phyloP scores from a whole-genome alignment of 176 grass and related monocot genomes.

The Eleusine coracana region DNA sequence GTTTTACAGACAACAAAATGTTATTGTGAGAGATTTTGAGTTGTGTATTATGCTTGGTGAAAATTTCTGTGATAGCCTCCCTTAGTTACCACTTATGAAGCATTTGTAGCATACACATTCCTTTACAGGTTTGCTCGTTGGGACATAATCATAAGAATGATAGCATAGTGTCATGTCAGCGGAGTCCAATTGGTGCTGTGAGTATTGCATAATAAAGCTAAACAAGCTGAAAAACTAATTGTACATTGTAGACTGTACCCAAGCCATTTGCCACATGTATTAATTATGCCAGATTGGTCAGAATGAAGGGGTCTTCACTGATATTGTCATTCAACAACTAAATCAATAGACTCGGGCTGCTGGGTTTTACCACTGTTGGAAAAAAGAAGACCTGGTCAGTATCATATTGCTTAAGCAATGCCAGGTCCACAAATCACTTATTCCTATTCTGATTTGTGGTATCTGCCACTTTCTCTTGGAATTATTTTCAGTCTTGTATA shows the following conservation, averaged over 20 bases:
- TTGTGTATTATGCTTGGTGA: not conserved
- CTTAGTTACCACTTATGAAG: not conserved
- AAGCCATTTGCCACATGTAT: not conserved
- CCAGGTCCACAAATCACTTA: not conserved
- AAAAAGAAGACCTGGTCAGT: not conserved
- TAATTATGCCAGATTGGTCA: slow-evolving; percentile 22
- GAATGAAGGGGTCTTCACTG: not conserved
- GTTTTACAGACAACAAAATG: not conserved
- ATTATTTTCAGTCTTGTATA: not conserved
- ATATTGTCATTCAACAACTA: slow-evolving; percentile 5
- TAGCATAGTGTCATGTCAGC: not conserved
- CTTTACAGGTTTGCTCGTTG: not conserved
- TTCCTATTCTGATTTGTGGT: slow-evolving; percentile 7
- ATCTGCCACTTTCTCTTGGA: not conserved
- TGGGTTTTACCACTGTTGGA: not conserved
- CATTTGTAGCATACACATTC: not conserved
- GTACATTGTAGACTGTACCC: not conserved
- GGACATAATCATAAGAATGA: slow-evolving; percentile 15
- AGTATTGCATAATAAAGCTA: not conserved
- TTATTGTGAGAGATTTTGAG: not conserved
- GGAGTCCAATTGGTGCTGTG: not conserved
- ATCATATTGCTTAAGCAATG: not conserved
- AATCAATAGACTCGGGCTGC: not conserved
- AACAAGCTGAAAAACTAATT: not conserved
- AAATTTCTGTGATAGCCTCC: not conserved